These are phyloP conservation scores for Saccharum spontaneum DNA, from an alignment of 176 grass and related monocot species.

Conservation along the genomic window DNA sequence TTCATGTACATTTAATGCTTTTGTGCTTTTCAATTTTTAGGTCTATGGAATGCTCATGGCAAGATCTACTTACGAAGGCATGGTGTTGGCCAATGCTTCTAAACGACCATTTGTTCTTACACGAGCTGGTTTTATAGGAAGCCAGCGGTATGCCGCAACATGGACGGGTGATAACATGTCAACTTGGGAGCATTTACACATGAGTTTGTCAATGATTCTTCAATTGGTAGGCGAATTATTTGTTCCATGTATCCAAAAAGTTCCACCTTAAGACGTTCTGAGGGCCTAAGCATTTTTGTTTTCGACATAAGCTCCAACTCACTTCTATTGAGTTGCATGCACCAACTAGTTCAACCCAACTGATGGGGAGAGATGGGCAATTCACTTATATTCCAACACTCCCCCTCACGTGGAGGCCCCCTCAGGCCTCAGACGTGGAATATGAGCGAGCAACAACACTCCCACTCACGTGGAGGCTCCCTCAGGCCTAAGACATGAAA, in stretches of 20 bases:
- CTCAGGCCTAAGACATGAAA: no score
- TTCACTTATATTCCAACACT: no score
- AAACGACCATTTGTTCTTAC: slow-evolving; percentile 92
- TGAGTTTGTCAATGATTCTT: slow-evolving; percentile 92
- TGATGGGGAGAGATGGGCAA: no score
- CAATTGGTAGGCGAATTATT: slow-evolving; percentile 66
- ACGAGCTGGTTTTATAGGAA: slow-evolving; percentile 89
- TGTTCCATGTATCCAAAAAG: not conserved
- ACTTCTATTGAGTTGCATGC: not conserved
- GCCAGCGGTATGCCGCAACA: slow-evolving; percentile 84
- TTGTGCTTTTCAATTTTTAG: slow-evolving; percentile 34
- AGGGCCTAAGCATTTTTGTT: not conserved
- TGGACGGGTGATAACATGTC: slow-evolving; percentile 96
- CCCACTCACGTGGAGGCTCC: no score
- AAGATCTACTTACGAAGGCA: slow-evolving; percentile 84
- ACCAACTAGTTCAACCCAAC: no score
- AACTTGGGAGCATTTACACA: slow-evolving; percentile 91
- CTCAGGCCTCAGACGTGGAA: no score
- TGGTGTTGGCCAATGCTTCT: slow-evolving; percentile 49
- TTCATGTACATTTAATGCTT: not conserved
- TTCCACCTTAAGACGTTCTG: not conserved
- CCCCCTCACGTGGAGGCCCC: no score
- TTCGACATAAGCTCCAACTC: not conserved
- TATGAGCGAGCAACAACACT: no score
- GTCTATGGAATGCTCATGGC: slow-evolving; percentile 96